Evolutionary conservation across 345 rosid genomes (phyloP).

Genomic region (Brassica rapa): DNA sequence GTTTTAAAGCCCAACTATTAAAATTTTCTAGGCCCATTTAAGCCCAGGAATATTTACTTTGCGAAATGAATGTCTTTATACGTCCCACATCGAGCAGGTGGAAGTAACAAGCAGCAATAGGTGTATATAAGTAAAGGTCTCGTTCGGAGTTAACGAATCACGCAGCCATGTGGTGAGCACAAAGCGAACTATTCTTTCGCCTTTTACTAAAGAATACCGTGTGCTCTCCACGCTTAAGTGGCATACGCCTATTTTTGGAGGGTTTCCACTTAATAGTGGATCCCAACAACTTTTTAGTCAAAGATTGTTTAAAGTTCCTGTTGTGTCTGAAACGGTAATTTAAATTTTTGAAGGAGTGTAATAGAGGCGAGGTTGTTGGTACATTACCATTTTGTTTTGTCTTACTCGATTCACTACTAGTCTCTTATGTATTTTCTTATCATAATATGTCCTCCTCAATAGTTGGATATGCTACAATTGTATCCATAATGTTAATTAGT

Average conservation of each 20-base stretch:
- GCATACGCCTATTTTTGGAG: constrained; percentile 46
- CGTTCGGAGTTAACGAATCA: background rate
- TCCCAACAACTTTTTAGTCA: background rate
- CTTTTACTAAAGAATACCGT: constrained; percentile 45
- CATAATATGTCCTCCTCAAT: background rate
- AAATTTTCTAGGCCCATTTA: background rate
- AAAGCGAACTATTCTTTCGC: constrained; percentile 43
- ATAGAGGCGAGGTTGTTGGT: too few species aligned
- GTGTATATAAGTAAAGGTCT: background rate
- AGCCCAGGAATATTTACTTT: background rate
- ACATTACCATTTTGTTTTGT: background rate
- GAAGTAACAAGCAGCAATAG: background rate
- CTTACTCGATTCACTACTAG: background rate
- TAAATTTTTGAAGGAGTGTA: background rate
- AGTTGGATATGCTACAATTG: background rate
- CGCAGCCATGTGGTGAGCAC: constrained; percentile 38
- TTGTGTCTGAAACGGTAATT: too few species aligned
- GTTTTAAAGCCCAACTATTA: background rate
- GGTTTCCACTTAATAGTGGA: background rate
- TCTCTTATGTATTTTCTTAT: background rate
- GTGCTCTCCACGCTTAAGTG: constrained; percentile 37
- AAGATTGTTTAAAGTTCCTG: too few species aligned
- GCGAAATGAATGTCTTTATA: background rate
- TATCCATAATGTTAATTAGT: constrained; percentile 31
- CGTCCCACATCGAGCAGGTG: constrained; percentile 29